A percentile compares a stretch with the other conserved stretches of the same genome.
Evolutionary conservation across 441 rosid species (phyloP).

Genomic region (Macaranga tanarius): DNA sequence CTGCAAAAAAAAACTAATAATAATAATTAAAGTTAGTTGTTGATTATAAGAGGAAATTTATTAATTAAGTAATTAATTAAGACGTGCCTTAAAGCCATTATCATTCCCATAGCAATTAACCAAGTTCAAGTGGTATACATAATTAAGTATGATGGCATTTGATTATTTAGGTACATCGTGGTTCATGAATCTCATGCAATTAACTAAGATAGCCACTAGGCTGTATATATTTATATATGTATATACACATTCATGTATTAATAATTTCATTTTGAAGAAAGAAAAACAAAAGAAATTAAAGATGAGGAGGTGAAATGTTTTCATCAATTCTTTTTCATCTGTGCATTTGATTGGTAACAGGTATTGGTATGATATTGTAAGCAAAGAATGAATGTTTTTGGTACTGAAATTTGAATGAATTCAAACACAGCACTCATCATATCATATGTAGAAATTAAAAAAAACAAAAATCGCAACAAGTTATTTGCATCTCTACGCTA

Average conservation of each 20-base stretch:
- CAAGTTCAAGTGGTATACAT: background rate
- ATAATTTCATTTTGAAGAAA: background rate
- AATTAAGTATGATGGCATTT: slow-evolving; percentile 6
- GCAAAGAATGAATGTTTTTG: background rate
- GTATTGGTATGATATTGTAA: background rate
- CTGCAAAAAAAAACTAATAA: no score
- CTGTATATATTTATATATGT: background rate
- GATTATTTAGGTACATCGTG: background rate
- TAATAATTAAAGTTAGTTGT: background rate
- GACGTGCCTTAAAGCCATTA: slow-evolving; percentile 12
- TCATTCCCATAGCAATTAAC: slow-evolving; percentile 1
- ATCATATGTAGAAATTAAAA: no score
- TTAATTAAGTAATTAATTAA: background rate
- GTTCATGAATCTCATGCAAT: slow-evolving; percentile 7
- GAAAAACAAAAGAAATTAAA: background rate
- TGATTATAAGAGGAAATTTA: background rate
- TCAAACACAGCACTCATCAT: background rate
- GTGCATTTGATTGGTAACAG: background rate
- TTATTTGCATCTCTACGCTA: slow-evolving; percentile 13
- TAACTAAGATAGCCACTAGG: slow-evolving; percentile 15
- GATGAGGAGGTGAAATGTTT: background rate
- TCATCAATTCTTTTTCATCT: background rate
- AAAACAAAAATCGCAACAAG: background rate
- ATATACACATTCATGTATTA: background rate
- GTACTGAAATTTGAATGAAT: background rate